Evolutionary conservation across 225 moss, liverwort and hornwort species (phyloP).

Genomic region (Marchantia paleacea): DNA sequence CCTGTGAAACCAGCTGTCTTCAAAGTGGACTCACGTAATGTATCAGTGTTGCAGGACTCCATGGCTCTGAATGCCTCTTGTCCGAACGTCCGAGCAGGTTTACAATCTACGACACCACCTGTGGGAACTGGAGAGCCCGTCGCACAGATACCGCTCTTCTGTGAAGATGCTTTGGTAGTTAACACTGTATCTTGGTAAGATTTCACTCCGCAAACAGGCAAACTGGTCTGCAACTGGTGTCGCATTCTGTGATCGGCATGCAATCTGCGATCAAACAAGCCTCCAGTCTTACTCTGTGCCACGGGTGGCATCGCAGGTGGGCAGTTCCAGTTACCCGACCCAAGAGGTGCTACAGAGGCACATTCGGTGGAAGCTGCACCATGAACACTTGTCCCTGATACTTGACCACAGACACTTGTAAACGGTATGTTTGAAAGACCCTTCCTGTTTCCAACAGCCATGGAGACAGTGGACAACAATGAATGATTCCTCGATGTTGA

Average conservation of each 20-base stretch:
- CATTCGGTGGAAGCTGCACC: background rate
- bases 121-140: background rate
- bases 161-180: background rate
- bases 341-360: background rate
- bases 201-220: background rate
- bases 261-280: background rate
- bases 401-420: background rate
- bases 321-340: background rate
- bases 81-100: background rate
- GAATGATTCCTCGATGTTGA: background rate
- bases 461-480: conserved; percentile 14
- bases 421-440: background rate
- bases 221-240: background rate
- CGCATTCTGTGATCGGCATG: background rate
- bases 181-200: background rate
- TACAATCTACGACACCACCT: background rate
- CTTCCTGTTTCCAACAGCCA: conserved; percentile 15
- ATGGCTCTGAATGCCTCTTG: background rate
- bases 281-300: background rate
- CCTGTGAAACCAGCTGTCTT: background rate
- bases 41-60: background rate
- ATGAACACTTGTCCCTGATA: background rate
- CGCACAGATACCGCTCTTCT: background rate
- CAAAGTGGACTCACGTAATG: background rate
- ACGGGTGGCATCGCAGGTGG: background rate